phyloP scores from a whole-genome alignment of 169 alveolate species.

The Amoebophrya sp. region DNA sequence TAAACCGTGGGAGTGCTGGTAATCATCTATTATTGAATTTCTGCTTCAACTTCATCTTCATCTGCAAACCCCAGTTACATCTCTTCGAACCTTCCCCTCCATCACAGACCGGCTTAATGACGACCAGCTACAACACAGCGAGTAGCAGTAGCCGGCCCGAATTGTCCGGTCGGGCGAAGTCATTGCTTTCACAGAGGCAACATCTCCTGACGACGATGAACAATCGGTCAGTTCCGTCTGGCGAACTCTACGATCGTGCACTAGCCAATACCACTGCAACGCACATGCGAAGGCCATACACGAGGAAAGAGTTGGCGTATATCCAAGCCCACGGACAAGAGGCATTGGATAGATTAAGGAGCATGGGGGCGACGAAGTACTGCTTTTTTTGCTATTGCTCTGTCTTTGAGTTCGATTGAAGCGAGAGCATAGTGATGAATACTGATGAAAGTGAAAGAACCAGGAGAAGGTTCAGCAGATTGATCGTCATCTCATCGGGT shows the following conservation, averaged over 20 bases:
- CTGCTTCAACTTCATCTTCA: too few species aligned
- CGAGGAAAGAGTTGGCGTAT: background rate
- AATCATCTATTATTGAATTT: too few species aligned
- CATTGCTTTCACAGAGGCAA: background rate
- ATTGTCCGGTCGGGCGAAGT: background rate
- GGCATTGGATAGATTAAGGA: background rate
- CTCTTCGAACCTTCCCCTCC: too few species aligned
- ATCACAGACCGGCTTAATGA: too few species aligned
- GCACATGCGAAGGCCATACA: background rate
- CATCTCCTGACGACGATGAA: background rate
- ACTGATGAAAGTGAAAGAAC: too few species aligned
- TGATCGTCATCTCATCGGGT: too few species aligned
- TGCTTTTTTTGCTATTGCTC: background rate
- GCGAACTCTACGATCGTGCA: background rate
- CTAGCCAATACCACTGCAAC: background rate
- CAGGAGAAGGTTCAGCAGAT: too few species aligned
- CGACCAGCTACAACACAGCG: slow-evolving; percentile 3
- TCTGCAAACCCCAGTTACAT: too few species aligned
- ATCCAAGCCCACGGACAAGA: background rate
- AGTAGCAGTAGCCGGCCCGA: background rate
- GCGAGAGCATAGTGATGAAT: too few species aligned
- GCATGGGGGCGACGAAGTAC: background rate
- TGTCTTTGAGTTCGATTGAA: too few species aligned
- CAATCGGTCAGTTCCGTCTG: background rate
- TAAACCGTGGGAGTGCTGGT: too few species aligned